These are phyloP conservation scores for Ceratobasidium sp. DNA, from an alignment of 1,284 basidiomycete species.

Conservation along the genomic window DNA sequence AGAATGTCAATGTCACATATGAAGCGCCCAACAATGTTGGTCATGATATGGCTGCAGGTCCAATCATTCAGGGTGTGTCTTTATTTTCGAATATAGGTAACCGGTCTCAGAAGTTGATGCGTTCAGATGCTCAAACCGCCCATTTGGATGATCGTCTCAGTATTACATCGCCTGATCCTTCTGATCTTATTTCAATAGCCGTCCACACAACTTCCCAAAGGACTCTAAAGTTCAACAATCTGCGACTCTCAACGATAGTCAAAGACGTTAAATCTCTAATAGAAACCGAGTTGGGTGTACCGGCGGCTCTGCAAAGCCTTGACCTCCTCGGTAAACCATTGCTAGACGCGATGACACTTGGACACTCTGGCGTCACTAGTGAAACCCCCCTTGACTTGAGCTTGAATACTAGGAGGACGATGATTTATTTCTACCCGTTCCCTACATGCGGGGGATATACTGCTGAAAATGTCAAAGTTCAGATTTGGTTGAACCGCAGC, in stretches of 20 bases:
- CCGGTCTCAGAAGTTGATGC: not conserved
- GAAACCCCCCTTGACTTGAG: not conserved
- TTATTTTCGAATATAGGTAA: not conserved
- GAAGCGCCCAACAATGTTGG: not conserved
- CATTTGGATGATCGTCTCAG: too few relatives aligned
- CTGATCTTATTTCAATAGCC: not conserved
- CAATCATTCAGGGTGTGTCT: not conserved
- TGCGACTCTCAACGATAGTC: not conserved
- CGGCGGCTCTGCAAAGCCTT: not conserved
- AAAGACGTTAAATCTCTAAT: not conserved
- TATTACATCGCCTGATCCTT: not conserved
- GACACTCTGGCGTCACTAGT: not conserved
- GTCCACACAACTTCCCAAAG: not conserved
- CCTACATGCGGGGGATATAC: not conserved
- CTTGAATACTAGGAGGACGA: not conserved
- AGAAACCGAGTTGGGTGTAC: not conserved
- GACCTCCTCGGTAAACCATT: not conserved
- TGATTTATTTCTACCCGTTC: not conserved
- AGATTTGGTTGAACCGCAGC: not conserved
- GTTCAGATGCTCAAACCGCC: not conserved
- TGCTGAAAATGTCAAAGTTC: not conserved
- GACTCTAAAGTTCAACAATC: not conserved
- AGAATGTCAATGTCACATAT: not conserved
- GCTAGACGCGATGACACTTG: not conserved
- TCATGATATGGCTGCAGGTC: not conserved